phyloP scores from a whole-genome alignment of 1,139 yeast species.

The Suhomyces ambrosiae region DNA sequence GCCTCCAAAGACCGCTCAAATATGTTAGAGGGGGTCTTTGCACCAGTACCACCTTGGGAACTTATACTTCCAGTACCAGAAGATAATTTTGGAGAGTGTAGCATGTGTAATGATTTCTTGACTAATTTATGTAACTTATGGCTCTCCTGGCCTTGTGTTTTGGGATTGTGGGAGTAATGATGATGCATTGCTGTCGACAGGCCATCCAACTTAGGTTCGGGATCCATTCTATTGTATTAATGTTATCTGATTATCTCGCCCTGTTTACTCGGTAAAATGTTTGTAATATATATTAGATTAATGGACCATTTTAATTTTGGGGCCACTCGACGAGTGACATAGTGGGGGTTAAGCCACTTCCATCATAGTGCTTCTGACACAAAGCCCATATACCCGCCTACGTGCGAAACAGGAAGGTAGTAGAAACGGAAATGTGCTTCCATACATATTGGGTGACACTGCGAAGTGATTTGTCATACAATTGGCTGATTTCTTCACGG shows the following conservation, averaged over 20 bases:
- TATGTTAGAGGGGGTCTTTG: conserved; percentile 11
- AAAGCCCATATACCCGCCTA: conserved; percentile 7
- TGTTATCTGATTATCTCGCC: no score
- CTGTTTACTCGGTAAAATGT: no score
- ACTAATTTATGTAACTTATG: conserved; percentile 18
- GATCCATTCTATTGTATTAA: background rate
- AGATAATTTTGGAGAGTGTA: conserved; percentile 9
- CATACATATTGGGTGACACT: conserved; percentile 9
- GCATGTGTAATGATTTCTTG: conserved; percentile 17
- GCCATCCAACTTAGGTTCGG: background rate
- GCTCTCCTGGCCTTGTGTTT: conserved; percentile 1
- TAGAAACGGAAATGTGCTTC: conserved; percentile 12
- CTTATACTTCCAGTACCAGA: background rate
- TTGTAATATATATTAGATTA: conserved; percentile 1
- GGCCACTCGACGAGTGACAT: conserved; percentile 9
- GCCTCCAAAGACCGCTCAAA: conserved; percentile 22
- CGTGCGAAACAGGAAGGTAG: conserved; percentile 7
- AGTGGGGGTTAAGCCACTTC: conserved; percentile 10
- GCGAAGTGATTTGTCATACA: conserved; percentile 1
- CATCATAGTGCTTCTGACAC: conserved; percentile 7
- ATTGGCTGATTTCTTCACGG: no score
- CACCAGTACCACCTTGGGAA: background rate
- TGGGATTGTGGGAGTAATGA: background rate
- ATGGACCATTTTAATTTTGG: conserved; percentile 1
- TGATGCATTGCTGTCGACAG: background rate